Conservation (phyloP, 495 filamentous ascomycete genomes). For the Clavariopsis aquatica region DNA sequence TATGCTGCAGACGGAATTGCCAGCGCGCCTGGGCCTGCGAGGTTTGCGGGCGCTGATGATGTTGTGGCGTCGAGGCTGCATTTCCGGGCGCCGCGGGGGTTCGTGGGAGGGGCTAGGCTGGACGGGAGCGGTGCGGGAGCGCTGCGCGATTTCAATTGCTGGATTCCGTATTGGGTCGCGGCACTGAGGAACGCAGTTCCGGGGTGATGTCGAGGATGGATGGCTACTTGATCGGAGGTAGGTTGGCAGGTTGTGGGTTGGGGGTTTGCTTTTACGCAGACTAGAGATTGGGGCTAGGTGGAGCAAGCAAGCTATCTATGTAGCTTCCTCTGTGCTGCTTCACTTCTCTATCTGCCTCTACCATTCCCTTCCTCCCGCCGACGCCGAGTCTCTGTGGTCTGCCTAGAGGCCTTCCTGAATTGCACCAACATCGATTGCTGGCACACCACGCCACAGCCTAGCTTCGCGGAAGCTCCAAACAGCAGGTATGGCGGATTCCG, state of each 20-base stretch:
- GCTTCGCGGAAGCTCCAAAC: constrained; percentile 4
- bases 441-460: too few species aligned
- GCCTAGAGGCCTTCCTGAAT: background rate
- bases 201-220: background rate
- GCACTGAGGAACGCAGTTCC: background rate
- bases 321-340: background rate
- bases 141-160: constrained; percentile 2
- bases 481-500: constrained; percentile 19
- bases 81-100: constrained; percentile 30
- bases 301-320: background rate
- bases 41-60: background rate
- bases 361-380: background rate
- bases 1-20: constrained; percentile 21
- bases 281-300: too few species aligned
- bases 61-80: constrained; percentile 16
- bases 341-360: background rate
- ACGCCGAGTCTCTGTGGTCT: background rate
- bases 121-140: background rate
- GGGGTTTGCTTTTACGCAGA: background rate
- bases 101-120: background rate
- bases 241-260: background rate
- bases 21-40: background rate
- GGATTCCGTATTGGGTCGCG: background rate
- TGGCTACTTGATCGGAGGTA: background rate
- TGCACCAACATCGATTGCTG: too few species aligned